These are phyloP conservation scores for Flaveria bidentis DNA, from an alignment of 129 eudicot genomes.

Conservation along the genomic window DNA sequence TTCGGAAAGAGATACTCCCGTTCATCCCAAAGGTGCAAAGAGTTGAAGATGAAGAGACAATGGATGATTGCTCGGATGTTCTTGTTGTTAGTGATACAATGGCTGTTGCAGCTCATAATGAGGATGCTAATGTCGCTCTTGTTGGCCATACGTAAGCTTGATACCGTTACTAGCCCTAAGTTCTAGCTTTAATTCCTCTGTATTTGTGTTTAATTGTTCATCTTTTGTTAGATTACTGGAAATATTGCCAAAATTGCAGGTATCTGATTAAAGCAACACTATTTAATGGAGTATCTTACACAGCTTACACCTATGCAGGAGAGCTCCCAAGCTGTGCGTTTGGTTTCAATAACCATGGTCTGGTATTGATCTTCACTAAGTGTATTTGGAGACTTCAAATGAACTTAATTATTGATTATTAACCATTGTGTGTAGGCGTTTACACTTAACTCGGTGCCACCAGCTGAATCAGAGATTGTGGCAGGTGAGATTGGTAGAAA, in stretches of 20 bases:
- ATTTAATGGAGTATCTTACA: constrained; percentile 56
- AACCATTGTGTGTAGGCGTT: constrained; percentile 59
- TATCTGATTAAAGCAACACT: constrained; percentile 70
- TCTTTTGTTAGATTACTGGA: background rate
- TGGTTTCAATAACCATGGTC: constrained; percentile 80
- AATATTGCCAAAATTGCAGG: constrained; percentile 45
- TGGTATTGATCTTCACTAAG: constrained; percentile 47
- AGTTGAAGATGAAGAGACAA: constrained; percentile 32
- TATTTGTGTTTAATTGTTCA: background rate
- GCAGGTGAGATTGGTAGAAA: constrained; percentile 84
- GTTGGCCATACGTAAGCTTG: constrained; percentile 76
- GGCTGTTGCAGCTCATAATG: constrained; percentile 96
- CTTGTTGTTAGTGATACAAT: constrained; percentile 71
- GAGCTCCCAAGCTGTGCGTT: constrained; percentile 98
- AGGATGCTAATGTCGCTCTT: constrained; percentile 86
- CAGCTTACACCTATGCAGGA: constrained; percentile 96
- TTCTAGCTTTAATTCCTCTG: no score
- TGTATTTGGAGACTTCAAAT: constrained; percentile 1
- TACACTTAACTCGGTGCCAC: constrained; percentile 92
- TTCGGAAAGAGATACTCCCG: constrained; percentile 86
- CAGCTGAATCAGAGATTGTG: constrained; percentile 62
- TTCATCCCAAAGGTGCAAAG: constrained; percentile 44
- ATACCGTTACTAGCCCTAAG: background rate
- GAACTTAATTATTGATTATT: background rate
- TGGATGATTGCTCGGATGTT: constrained; percentile 85